A percentile compares a stretch with the other conserved stretches of the same genome.
These are phyloP conservation scores for Lasiodiplodia sp. DNA, from an alignment of 2,329 filamentous ascomycete genomes.

Conservation along the genomic window DNA sequence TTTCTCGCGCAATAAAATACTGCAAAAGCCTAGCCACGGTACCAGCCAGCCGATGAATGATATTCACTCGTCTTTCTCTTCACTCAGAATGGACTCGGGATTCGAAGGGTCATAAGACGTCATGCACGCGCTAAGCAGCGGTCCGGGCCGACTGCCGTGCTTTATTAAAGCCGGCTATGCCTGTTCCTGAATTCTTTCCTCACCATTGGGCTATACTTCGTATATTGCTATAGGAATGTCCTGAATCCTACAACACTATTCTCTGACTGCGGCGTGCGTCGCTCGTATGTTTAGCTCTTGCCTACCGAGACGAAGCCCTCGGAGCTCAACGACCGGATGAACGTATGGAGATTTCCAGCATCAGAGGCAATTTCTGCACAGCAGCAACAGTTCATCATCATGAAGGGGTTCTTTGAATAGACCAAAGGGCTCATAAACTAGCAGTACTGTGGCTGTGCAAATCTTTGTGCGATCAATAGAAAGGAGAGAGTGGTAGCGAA, in stretches of 20 bases:
- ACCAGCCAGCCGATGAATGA: background rate
- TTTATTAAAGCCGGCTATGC: background rate
- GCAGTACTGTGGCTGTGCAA: background rate
- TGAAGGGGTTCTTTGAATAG: background rate
- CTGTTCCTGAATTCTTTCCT: background rate
- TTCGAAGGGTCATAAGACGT: background rate
- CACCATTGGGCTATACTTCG: background rate
- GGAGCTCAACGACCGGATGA: background rate
- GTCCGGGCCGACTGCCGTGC: background rate
- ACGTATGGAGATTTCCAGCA: background rate
- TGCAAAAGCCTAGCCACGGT: background rate
- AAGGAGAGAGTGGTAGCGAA: no score
- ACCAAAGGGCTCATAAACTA: background rate
- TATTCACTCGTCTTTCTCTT: background rate
- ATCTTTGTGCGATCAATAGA: no score
- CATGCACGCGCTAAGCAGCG: background rate
- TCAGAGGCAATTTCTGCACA: background rate
- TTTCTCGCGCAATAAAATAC: background rate
- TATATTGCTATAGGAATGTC: background rate
- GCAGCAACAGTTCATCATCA: background rate
- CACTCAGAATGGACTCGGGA: background rate
- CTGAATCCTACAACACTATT: accelerated
- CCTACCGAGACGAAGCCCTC: no score
- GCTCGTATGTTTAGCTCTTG: no score
- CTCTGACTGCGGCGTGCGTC: no score